Evolutionary conservation across 2,329 filamentous ascomycete genomes (phyloP).

Genomic region (Alternaria ethzedia): DNA sequence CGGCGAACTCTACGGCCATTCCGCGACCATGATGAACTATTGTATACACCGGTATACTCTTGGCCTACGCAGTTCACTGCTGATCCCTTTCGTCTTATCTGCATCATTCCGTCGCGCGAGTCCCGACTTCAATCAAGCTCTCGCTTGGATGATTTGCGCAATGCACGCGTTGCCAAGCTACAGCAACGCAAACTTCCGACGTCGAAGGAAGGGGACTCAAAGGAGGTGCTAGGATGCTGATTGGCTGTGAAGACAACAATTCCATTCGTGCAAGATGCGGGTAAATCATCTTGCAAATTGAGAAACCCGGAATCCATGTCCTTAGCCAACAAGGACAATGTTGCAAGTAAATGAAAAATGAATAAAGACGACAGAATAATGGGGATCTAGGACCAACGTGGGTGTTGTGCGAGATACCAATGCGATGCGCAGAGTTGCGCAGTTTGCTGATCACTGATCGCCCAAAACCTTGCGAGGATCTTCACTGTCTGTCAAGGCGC

Average conservation of each 20-base stretch:
- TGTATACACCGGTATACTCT: background rate
- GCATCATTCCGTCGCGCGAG: background rate
- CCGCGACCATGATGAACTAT: background rate
- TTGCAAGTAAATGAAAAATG: background rate
- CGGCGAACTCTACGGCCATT: too few relatives aligned
- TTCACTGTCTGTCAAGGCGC: background rate
- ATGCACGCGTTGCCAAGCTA: background rate
- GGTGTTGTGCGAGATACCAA: background rate
- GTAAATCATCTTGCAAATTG: background rate
- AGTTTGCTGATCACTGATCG: conserved; percentile 1
- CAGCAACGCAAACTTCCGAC: background rate
- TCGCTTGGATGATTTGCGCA: background rate
- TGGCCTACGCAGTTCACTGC: background rate
- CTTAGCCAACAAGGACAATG: background rate
- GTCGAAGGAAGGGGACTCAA: background rate
- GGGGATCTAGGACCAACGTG: background rate
- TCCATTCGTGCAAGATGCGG: background rate
- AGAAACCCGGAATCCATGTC: background rate
- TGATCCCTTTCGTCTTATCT: background rate
- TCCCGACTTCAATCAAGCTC: background rate
- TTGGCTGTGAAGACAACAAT: background rate
- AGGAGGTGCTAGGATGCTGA: background rate
- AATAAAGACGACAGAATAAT: background rate
- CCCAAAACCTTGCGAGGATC: background rate
- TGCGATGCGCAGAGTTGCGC: background rate